These are phyloP conservation scores for Cyclostephanos invisitatus DNA, from an alignment of 108 stramenopile species.

Conservation along the genomic window DNA sequence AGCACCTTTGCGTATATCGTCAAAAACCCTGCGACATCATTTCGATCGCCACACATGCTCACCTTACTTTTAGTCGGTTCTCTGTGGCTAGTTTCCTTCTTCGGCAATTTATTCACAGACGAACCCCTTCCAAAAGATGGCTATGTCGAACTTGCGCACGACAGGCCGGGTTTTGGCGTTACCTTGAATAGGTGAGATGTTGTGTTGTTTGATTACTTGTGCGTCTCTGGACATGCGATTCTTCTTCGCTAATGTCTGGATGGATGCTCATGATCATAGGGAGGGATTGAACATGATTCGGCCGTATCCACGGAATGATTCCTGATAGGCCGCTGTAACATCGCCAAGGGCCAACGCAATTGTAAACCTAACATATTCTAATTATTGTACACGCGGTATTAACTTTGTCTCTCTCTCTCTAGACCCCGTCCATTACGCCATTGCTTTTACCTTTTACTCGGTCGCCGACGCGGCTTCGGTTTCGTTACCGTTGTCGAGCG, in stretches of 20 bases:
- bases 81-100: slow-evolving; percentile 41
- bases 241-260: background rate
- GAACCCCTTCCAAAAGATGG: slow-evolving; percentile 70
- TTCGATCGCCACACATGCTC: background rate
- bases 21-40: background rate
- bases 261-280: slow-evolving; percentile 1
- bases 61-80: background rate
- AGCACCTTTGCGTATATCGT: background rate
- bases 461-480: too few relatives aligned
- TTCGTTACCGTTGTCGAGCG: too few relatives aligned
- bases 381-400: too few relatives aligned
- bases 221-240: background rate
- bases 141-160: slow-evolving; percentile 51
- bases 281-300: slow-evolving; percentile 46
- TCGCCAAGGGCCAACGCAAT: background rate
- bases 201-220: background rate
- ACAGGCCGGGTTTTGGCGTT: slow-evolving; percentile 74
- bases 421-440: too few relatives aligned
- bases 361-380: background rate
- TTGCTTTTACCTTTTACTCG: too few relatives aligned
- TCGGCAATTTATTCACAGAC: slow-evolving; percentile 62
- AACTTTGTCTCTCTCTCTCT: too few relatives aligned
- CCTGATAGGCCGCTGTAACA: background rate
- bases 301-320: slow-evolving; percentile 32
- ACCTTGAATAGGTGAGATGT: slow-evolving; percentile 50